These are phyloP conservation scores for Sisymbrium irio DNA, from an alignment of 345 rosid genomes.

Conservation along the genomic window DNA sequence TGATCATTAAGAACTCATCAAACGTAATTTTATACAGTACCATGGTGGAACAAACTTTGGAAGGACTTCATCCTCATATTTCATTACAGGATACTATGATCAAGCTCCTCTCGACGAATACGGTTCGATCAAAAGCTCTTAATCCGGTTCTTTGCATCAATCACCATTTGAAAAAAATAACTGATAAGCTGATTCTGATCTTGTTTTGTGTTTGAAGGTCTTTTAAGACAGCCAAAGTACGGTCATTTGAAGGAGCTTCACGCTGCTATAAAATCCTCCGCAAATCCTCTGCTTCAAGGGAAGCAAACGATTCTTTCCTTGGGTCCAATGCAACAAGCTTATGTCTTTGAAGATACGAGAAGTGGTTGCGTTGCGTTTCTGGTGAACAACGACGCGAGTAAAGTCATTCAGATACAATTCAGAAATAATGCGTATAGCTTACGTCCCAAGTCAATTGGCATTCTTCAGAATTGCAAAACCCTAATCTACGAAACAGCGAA, in stretches of 20 bases:
- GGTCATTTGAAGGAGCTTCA: slow-evolving; percentile 84
- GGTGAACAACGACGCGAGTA: slow-evolving; percentile 47
- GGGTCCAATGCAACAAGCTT: slow-evolving; percentile 73
- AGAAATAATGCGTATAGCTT: slow-evolving; percentile 44
- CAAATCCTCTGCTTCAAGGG: slow-evolving; percentile 57
- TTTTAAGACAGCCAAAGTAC: slow-evolving; percentile 77
- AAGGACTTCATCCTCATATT: slow-evolving; percentile 62
- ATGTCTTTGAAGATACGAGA: slow-evolving; percentile 52
- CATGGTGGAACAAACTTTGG: slow-evolving; percentile 99
- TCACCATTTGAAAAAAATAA: not conserved
- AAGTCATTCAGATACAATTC: slow-evolving; percentile 43
- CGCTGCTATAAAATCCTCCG: slow-evolving; percentile 51
- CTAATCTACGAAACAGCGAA: slow-evolving; percentile 70
- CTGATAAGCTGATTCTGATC: not conserved
- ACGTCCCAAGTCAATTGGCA: slow-evolving; percentile 64
- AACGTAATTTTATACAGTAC: slow-evolving; percentile 42
- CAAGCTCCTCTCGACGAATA: slow-evolving; percentile 93
- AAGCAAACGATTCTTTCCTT: slow-evolving; percentile 46
- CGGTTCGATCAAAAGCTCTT: slow-evolving; percentile 43
- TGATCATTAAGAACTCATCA: not conserved
- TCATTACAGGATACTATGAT: slow-evolving; percentile 75
- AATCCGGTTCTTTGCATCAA: not conserved
- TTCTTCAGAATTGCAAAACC: slow-evolving; percentile 60
- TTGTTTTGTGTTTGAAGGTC: slow-evolving; percentile 43
- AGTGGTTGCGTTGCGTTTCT: slow-evolving; percentile 81